Evolutionary conservation across 345 rosid genomes (phyloP).

Genomic region (Rhodamnia argentea): DNA sequence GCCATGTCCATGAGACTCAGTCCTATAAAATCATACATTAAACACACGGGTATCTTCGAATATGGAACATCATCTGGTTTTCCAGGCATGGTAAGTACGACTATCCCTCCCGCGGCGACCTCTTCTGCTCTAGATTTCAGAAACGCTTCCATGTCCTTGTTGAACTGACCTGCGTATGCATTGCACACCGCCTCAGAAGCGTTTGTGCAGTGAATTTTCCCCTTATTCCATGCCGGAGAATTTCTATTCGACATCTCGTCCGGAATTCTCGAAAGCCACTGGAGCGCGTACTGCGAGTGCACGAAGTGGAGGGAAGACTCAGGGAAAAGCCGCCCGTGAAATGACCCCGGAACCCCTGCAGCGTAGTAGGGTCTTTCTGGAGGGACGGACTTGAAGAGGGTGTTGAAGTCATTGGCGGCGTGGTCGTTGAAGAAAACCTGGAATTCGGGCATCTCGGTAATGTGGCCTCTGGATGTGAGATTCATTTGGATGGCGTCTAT

Average conservation of each 20-base stretch:
- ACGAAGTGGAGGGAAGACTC: slow-evolving; percentile 22
- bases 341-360: background rate
- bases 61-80: slow-evolving; percentile 12
- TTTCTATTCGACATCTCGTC: background rate
- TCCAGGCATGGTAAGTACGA: slow-evolving; percentile 19
- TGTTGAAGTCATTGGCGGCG: slow-evolving; percentile 32
- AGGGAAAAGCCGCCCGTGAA: slow-evolving; percentile 8
- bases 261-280: background rate
- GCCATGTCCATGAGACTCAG: slow-evolving; percentile 29
- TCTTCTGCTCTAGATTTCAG: slow-evolving; percentile 28
- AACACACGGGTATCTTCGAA: slow-evolving; percentile 1
- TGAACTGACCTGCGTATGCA: slow-evolving; percentile 23
- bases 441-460: slow-evolving; percentile 22
- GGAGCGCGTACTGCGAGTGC: background rate
- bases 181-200: slow-evolving; percentile 14
- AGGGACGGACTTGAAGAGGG: background rate
- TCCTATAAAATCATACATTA: slow-evolving; percentile 12
- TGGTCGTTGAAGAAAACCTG: slow-evolving; percentile 22
- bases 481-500: background rate
- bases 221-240: slow-evolving; percentile 29
- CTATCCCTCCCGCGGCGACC: slow-evolving; percentile 19
- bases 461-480: background rate
- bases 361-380: background rate
- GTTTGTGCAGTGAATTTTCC: slow-evolving; percentile 22
- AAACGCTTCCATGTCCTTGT: slow-evolving; percentile 22